Evolutionary conservation across 2,329 filamentous ascomycete species (phyloP), one percentile per base, ranked within the genome.

Genomic region (Botrytis hyacinthi): DNA sequence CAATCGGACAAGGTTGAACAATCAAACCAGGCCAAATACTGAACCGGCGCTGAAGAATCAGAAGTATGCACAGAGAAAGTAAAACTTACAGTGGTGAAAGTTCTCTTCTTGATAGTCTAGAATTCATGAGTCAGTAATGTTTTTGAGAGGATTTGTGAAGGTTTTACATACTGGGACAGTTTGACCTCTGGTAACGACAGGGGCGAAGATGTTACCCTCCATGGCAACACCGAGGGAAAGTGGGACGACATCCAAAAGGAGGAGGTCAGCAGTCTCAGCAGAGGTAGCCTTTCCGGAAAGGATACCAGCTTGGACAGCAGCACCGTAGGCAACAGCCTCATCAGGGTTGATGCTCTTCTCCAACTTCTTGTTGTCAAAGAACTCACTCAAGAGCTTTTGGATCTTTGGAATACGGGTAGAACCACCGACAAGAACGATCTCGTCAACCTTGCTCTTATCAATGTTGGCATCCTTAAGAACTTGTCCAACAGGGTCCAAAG

Each of bases 281-380:
- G 94, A 97, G 78, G 93, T 96, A 80, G 96, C 96, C 91, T 98
- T 97, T 84, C 96, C 96, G 74, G 95, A 98, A 78, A 99, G 92
- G 84, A 99, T 98, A 91, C 95, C 96, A 79, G 96, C 96, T 88
- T 99, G 96, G 76, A 99, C 95, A 80, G 96, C 96, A 78, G 96
- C 96, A 91, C 96, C 96, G 86, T 98, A 98, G 81, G 96, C 96
- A 82, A 99, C 96, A 80, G 96, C 96, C 89, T 99, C 96, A 83
- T 99, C 96, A 81, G 96, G 96, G 91, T 99, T 99, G 88, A 98
- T 98, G 89, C 93, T 96, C 90, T 98, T 98, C 91, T 98, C 95
- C 79, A 98, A 93, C 92, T 99, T 98, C 94, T 99, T 99, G 86
- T 95, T 95, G 84, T 97, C 93, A 88, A 99, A 99, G 90, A 95